Evolutionary conservation across 139 green algal genomes (phyloP).

Genomic region (Desmodesmus armatus): DNA sequence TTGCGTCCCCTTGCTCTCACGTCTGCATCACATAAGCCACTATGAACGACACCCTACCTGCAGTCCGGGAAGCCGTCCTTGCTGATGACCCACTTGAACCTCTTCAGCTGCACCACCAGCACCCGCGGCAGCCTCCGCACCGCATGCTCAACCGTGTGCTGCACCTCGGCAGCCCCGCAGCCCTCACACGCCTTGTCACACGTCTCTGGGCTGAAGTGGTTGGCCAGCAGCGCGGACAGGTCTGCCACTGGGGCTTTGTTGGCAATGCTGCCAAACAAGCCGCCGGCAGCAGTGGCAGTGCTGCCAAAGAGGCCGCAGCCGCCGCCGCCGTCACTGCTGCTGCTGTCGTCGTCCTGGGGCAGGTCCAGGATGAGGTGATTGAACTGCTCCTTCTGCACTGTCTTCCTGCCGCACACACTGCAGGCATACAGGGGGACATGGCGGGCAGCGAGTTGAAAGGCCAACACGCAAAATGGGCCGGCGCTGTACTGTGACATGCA

Average conservation of each 20-base stretch:
- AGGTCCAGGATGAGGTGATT: constrained; percentile 74
- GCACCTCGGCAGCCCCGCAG: constrained; percentile 50
- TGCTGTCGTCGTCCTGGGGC: constrained; percentile 17
- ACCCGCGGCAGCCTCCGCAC: constrained; percentile 70
- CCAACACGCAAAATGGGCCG: too few species aligned
- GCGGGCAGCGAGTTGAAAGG: neutral
- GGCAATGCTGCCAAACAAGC: neutral
- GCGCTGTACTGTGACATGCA: too few species aligned
- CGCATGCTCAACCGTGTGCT: constrained; percentile 58
- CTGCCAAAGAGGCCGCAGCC: neutral
- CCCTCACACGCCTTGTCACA: constrained; percentile 74
- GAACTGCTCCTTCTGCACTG: constrained; percentile 63
- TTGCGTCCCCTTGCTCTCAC: neutral
- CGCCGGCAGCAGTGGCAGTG: neutral
- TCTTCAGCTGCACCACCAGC: constrained; percentile 82
- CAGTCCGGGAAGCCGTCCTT: constrained; percentile 17
- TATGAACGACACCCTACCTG: too few species aligned
- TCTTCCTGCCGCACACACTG: constrained; percentile 51
- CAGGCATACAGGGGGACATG: constrained; percentile 50
- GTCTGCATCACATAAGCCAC: neutral
- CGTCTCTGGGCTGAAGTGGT: constrained; percentile 67
- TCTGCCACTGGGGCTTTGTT: neutral
- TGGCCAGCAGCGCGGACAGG: constrained; percentile 45
- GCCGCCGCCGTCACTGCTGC: neutral
- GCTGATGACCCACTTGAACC: constrained; percentile 62